These are phyloP conservation scores for Pseudopyrenochaeta lycopersici DNA, from an alignment of 2,329 filamentous ascomycete species.

Conservation along the genomic window DNA sequence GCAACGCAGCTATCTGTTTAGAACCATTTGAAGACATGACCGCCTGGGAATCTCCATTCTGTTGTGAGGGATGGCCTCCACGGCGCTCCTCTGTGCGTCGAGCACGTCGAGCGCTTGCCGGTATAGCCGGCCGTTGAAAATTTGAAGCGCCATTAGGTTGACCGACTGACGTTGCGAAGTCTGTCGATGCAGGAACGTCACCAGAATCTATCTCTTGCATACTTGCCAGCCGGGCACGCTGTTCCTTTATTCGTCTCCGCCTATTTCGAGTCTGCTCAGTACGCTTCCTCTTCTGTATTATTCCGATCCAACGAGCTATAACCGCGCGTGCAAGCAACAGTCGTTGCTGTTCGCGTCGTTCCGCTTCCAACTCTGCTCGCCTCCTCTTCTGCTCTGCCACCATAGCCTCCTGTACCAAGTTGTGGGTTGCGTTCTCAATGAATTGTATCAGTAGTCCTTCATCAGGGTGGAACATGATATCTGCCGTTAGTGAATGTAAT, in stretches of 20 bases:
- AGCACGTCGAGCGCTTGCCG: constrained; percentile 26
- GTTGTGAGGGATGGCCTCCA: neutral
- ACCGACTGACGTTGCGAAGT: constrained; percentile 6
- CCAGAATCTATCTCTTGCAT: constrained; percentile 7
- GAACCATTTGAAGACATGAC: neutral
- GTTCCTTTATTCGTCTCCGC: constrained; percentile 34
- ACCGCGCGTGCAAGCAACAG: constrained; percentile 28
- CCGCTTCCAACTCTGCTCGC: constrained; percentile 23
- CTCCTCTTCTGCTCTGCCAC: constrained; percentile 47
- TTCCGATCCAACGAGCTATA: constrained; percentile 32
- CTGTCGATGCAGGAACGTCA: constrained; percentile 6
- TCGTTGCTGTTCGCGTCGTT: constrained; percentile 23
- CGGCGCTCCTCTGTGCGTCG: constrained; percentile 29
- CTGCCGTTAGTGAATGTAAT: constrained; percentile 46
- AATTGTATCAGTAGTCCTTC: constrained; percentile 57
- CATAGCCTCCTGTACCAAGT: constrained; percentile 46
- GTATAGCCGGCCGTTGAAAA: constrained; percentile 21
- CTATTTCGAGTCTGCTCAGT: constrained; percentile 28
- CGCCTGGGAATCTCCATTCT: neutral
- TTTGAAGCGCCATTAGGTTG: constrained; percentile 3
- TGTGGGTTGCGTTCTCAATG: constrained; percentile 50
- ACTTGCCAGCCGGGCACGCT: constrained; percentile 18
- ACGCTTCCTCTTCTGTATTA: constrained; percentile 36
- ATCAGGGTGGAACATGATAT: constrained; percentile 48
- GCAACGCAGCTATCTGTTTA: neutral